Evolutionary conservation across 768 basidiomycete genomes (phyloP).

Genomic region (Auriscalpium orientale): DNA sequence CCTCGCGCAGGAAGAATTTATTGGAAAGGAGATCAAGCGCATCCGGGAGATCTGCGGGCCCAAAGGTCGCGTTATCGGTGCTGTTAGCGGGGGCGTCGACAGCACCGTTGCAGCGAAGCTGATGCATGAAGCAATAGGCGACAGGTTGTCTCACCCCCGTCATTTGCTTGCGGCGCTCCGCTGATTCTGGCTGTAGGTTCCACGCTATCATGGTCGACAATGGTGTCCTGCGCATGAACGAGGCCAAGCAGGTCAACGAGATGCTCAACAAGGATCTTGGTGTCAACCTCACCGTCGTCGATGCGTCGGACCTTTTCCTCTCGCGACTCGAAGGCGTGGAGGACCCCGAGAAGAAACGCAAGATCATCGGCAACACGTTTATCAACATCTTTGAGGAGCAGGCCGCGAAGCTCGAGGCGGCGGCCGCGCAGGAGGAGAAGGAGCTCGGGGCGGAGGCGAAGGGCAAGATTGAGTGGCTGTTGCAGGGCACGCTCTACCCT

Average conservation of each 20-base stretch:
- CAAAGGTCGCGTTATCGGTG: slow-evolving; percentile 94
- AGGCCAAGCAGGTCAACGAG: slow-evolving; percentile 82
- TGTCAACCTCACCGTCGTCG: slow-evolving; percentile 92
- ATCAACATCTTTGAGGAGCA: slow-evolving; percentile 97
- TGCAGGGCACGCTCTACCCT: slow-evolving; percentile 97
- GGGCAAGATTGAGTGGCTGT: slow-evolving; percentile 92
- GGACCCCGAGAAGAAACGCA: slow-evolving; percentile 95
- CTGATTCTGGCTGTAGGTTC: slow-evolving; percentile 48
- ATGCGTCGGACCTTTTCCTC: slow-evolving; percentile 92
- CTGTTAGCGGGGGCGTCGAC: slow-evolving; percentile 96
- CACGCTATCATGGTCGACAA: slow-evolving; percentile 99
- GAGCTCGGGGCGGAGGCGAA: slow-evolving; percentile 55
- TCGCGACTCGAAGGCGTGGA: slow-evolving; percentile 83
- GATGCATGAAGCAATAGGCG: slow-evolving; percentile 99
- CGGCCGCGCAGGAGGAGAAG: slow-evolving; percentile 68
- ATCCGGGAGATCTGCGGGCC: slow-evolving; percentile 93
- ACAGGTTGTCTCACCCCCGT: slow-evolving; percentile 53
- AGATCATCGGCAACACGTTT: slow-evolving; percentile 98
- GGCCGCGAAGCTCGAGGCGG: slow-evolving; percentile 80
- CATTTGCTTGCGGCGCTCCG: too few species aligned
- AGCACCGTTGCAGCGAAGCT: slow-evolving; percentile 97
- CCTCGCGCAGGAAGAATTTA: slow-evolving; percentile 78
- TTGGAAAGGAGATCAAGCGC: slow-evolving; percentile 90
- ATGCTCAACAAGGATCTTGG: slow-evolving; percentile 93
- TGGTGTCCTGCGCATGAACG: slow-evolving; percentile 88